Base-by-base conservation (phyloP, 176 grass and related monocot genomes). In the Thalia dealbata region DNA sequence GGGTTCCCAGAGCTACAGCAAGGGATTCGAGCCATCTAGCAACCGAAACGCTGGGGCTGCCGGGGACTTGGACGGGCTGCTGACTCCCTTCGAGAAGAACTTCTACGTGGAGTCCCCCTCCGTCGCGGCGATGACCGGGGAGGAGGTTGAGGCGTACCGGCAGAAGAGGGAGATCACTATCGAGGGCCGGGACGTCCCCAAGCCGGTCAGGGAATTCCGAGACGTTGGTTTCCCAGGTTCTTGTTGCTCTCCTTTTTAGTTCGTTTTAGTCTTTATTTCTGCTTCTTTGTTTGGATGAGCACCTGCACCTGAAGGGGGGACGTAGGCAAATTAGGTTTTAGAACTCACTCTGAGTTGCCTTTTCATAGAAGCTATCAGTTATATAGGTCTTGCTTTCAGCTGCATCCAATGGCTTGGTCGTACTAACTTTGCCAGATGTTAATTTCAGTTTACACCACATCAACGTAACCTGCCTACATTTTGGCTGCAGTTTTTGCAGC, bases 31-130 rank as follows among this genome's bases (percentile, higher is more conserved):
- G 24, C 50, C 88, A 72, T 79, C 89, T 25, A 80, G 84, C 28
- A 92, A 75, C 32, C 82, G 66, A 21, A 85, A 93, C 30, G 66
- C 83, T 25, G 60, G 70, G 12, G 73, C 16, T 13, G 21, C 54
- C 10, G 52, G 19, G 21, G 95, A 88, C 38, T 81, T 99, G 56
- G 90, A 99, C 42, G 95, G 85, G 74, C 80, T 99, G 79, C 80
- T 99, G 74, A 84, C 87, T 21, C 85, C 82, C 12, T 99, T 93
- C 70, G 95, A 93, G 68, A 99, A 99, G 79, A 99, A 99, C 76
- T 99, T 99, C 87, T 93, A 91, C 14, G 83, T 93, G 72, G 95
- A 99, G 83, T 80, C 91, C 1, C 81, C 81, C 13, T 64, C 90
- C 29, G 90, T 99, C 55, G 78, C 76, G 52, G 54, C 76, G 48